Evolutionary conservation across 176 grass and related monocot genomes (phyloP), one percentile per base, ranked within the genome.

Genomic region (Eragrostis nindensis): DNA sequence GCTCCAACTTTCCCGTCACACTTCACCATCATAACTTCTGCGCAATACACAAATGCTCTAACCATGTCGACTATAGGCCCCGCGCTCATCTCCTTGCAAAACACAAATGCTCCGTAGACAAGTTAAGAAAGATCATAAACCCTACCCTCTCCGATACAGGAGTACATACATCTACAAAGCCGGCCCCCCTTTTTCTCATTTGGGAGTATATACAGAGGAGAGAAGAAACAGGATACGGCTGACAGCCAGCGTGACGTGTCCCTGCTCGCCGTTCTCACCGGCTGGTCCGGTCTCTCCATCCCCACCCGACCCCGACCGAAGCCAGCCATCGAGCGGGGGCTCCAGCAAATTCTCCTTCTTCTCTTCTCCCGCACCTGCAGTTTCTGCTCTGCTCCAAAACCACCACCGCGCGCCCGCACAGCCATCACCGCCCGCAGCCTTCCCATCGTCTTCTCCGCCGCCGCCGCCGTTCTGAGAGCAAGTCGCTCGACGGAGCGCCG

Each of bases 201-300:
- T 36, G 32, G 32, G 32, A 2, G 4, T 36, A 36, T 36, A 36
- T 36, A 2, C 32, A 4, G 32, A 36, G 32, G 19, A 54, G 17
- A 8, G 52, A 54, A 52, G 6, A 42, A 5, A 3, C 49, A 5
- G 16, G 16, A 18, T 15, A 18, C 45, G 55, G 21, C 55, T 24
- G 55, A 24, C 9, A 0, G 55, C 55, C 22, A 57, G 36, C 38
- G 39, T 68, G 67, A 70, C 67, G 67, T 67, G 36, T 25, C 21
- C 67, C 6, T 11, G 7, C 1, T 5, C 1, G 62, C 39, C n/a
- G 24, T 26, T 70, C 22, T 48, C 43, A 83, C 84, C 84, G 84
- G 84, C 60, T 46, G 49, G 39, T 9, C 69, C 69, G 84, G 84
- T 27, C n/a, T 86, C 18, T 42, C 55, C 39, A 1, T 2, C 38